Evolutionary conservation across 331 rosid species (phyloP).

Genomic region (Cydonia oblonga): DNA sequence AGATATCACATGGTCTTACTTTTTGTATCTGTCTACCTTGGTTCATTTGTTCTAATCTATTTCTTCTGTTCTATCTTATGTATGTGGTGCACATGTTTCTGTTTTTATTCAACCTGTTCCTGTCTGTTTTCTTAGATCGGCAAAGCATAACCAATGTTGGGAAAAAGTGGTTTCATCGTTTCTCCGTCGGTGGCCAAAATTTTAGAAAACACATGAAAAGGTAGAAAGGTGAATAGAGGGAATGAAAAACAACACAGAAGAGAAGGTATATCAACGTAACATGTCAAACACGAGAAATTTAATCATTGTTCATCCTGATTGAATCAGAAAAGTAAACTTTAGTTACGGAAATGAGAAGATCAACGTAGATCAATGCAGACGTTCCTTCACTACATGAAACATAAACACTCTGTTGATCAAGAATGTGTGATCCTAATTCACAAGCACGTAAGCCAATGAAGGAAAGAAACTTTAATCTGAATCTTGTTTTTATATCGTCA

Average conservation of each 20-base stretch:
- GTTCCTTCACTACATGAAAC: neutral
- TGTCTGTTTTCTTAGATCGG: neutral
- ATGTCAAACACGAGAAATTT: neutral
- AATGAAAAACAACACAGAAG: neutral
- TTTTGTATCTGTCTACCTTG: neutral
- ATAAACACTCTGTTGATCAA: neutral
- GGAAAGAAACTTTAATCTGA: neutral
- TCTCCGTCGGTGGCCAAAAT: neutral
- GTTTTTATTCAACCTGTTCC: neutral
- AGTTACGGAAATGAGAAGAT: neutral
- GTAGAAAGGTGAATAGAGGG: neutral
- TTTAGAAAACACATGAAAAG: neutral
- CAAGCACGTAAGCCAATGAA: neutral
- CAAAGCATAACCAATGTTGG: neutral
- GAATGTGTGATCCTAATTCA: neutral
- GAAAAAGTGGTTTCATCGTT: neutral
- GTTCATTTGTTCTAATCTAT: too few species aligned
- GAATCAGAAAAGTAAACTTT: neutral
- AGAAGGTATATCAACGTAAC: neutral
- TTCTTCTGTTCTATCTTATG: too few species aligned
- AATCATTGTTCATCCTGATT: neutral
- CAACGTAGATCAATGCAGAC: neutral
- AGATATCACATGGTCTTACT: conserved; percentile 7
- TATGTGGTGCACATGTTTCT: neutral
- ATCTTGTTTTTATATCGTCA: neutral